A percentile compares a stretch with the other conserved stretches of the same genome.
phyloP scores from a whole-genome alignment of 306 rosid genomes.

The Fagus sylvatica region DNA sequence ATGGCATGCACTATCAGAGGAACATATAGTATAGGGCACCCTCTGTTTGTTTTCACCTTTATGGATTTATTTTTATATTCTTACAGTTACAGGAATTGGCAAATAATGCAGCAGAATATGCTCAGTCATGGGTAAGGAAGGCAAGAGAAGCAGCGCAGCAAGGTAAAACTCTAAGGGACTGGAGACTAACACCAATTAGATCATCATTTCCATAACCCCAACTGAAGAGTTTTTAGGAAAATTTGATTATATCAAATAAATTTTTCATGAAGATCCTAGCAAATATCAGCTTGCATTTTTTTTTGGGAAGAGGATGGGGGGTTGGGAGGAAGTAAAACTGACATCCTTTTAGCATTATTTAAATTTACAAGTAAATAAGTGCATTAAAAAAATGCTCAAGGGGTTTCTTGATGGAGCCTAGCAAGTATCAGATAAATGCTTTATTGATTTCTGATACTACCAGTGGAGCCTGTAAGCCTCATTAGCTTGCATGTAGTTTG shows the following conservation, averaged over 20 bases:
- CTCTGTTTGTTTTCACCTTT: conserved; percentile 16
- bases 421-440: neutral
- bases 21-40: neutral
- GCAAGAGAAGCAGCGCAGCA: conserved; percentile 73
- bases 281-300: neutral
- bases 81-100: conserved; percentile 70
- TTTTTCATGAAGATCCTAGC: neutral
- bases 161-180: conserved; percentile 43
- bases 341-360: too few relatives aligned
- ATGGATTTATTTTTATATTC: conserved; percentile 13
- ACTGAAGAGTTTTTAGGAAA: neutral
- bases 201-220: neutral
- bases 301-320: too few relatives aligned
- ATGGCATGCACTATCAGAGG: conserved; percentile 10
- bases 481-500: neutral
- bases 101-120: conserved; percentile 59
- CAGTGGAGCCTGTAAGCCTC: neutral
- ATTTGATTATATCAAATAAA: neutral
- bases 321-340: too few relatives aligned
- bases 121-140: conserved; percentile 69
- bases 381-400: neutral
- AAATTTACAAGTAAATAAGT: neutral
- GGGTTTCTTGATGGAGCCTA: conserved; percentile 3
- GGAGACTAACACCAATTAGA: neutral
- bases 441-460: neutral